Base-by-base conservation (phyloP, 2,329 filamentous ascomycete genomes). In the Coleophoma cylindrospora region DNA sequence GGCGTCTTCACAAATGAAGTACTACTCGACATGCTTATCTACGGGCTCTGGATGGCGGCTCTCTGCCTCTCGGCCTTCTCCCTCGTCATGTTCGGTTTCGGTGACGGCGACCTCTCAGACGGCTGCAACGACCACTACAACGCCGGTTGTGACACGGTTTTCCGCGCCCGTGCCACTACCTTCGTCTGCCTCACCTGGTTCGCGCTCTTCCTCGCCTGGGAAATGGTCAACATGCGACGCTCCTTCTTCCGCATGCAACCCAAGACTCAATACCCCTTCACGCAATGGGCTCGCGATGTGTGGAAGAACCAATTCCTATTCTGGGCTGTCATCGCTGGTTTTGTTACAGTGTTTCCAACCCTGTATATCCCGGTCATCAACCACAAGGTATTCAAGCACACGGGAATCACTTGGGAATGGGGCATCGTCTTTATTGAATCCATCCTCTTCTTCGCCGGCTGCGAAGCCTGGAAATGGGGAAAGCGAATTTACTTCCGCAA, bases 1-100 rank as follows among this genome's bases (percentile, higher is more conserved):
- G 87, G 87, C 55, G 83, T 92, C 45, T 94, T 94, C 68, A 90
- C 87, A 13, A 77, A 77, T 64, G 86, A 94, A 69, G 79, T 94
- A 57, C 77, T 91, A 44, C 69, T 86, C 55, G 89, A 94, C 67
- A 91, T 91, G 79, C 65, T 89, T 12, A 82, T 91, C 15, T 91
- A 92, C 63, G 89, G 89, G 22, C 62, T 84, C 57, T 84, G 87
- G 73, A 90, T 92, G 83, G 86, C 87, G 2, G 78, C 75, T 2
- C 81, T 89, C 54, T 85, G 81, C 57, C 74, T 87, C 1, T 70
- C 74, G 4, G 72, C 79, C 40, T 89, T 89, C 67, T 71, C 77
- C 1, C 71, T 88, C 10, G 80, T 87, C 14, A 70, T 87, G 51
- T 89, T 80, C 62, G 77, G 74, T 19, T 79, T 77, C 54, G 81